These are phyloP conservation scores for Ampelocalamus luodianensis DNA, from an alignment of 176 grass and related monocot species.

Conservation along the genomic window DNA sequence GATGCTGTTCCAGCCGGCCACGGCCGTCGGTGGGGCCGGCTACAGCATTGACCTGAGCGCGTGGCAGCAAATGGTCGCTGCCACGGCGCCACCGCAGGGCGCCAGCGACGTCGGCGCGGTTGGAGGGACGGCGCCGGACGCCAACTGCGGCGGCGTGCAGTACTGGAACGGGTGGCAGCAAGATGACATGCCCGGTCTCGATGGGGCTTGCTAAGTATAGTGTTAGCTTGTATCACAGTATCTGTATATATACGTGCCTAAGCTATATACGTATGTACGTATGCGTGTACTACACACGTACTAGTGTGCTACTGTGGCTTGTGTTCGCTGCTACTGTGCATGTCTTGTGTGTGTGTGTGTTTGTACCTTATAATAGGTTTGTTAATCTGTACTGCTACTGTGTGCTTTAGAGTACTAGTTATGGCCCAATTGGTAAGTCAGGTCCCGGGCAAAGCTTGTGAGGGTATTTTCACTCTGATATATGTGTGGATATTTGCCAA, in stretches of 20 bases:
- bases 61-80: slow-evolving; percentile 50
- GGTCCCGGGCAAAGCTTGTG: background rate
- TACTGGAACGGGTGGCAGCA: slow-evolving; percentile 57
- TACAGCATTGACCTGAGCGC: slow-evolving; percentile 52
- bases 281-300: background rate
- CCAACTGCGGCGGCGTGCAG: slow-evolving; percentile 44
- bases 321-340: background rate
- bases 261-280: background rate
- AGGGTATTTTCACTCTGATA: background rate
- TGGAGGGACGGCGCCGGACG: slow-evolving; percentile 28
- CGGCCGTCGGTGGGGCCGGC: slow-evolving; percentile 22
- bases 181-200: slow-evolving; percentile 46
- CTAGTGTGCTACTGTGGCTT: background rate
- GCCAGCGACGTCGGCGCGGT: slow-evolving; percentile 10
- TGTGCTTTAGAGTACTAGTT: background rate
- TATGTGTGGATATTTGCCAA: background rate
- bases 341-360: background rate
- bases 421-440: background rate
- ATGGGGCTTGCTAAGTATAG: slow-evolving; percentile 35
- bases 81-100: background rate
- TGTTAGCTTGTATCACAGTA: background rate
- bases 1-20: slow-evolving; percentile 46
- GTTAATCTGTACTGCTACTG: background rate
- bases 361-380: background rate
- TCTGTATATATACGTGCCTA: background rate